Percentiles rank a stretch among this genome's conserved stretches.
These are phyloP conservation scores for Davidsoniella eucalypti DNA, from an alignment of 2,329 filamentous ascomycete genomes.

Conservation along the genomic window DNA sequence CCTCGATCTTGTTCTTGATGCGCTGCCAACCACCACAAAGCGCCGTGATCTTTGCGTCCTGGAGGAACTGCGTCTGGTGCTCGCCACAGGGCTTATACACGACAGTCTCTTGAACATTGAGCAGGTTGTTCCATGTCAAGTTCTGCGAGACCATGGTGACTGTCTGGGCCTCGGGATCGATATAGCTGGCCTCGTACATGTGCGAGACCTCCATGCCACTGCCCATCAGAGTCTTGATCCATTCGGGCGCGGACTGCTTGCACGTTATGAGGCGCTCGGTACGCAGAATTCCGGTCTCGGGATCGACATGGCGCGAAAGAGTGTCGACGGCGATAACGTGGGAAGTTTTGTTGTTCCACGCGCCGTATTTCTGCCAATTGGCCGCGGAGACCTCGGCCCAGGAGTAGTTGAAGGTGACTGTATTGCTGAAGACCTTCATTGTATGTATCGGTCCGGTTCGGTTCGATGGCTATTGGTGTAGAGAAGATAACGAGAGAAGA, in stretches of 20 bases:
- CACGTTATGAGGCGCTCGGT: conserved; percentile 48
- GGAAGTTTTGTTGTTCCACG: conserved; percentile 97
- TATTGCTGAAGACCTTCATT: conserved; percentile 94
- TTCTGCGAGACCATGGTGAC: conserved; percentile 97
- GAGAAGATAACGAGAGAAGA: not conserved
- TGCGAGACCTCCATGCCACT: conserved; percentile 58
- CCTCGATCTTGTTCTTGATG: conserved; percentile 91
- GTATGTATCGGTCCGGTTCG: conserved; percentile 13
- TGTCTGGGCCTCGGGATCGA: conserved; percentile 66
- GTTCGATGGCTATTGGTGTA: conserved; percentile 13
- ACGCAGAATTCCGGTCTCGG: conserved; percentile 40
- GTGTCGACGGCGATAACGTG: conserved; percentile 96
- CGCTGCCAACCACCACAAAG: conserved; percentile 94
- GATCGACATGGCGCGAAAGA: conserved; percentile 49
- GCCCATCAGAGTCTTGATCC: conserved; percentile 67
- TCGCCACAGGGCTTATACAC: conserved; percentile 51
- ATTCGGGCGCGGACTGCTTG: conserved; percentile 52
- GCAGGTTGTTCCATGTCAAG: conserved; percentile 77
- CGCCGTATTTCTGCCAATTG: conserved; percentile 98
- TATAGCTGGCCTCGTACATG: conserved; percentile 91
- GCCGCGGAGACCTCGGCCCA: conserved; percentile 96
- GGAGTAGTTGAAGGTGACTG: conserved; percentile 86
- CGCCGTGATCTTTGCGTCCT: conserved; percentile 84
- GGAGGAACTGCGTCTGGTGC: conserved; percentile 61
- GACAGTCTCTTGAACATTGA: conserved; percentile 87